Conservation (phyloP, 2,329 filamentous ascomycete species). For the Colletotrichum lupini region DNA sequence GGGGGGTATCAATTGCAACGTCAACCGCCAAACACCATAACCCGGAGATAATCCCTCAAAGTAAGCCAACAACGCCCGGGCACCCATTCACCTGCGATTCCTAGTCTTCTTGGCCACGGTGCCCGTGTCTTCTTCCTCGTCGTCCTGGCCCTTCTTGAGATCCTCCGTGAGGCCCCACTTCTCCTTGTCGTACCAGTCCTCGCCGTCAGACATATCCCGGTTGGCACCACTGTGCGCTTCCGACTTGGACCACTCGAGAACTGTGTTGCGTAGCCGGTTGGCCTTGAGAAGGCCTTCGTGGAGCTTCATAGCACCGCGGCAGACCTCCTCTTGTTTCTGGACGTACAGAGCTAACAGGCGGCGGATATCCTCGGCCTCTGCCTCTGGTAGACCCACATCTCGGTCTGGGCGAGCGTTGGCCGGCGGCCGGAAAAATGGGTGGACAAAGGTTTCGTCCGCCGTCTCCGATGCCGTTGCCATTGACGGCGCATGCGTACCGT, state of each 20-base stretch:
- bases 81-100: constrained; percentile 56
- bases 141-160: constrained; percentile 83
- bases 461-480: constrained; percentile 20
- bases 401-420: constrained; percentile 71
- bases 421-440: constrained; percentile 80
- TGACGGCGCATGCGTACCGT: constrained; percentile 28
- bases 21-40: constrained; percentile 17
- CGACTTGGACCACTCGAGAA: constrained; percentile 81
- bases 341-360: constrained; percentile 80
- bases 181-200: constrained; percentile 89
- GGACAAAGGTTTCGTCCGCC: constrained; percentile 67
- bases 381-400: constrained; percentile 76
- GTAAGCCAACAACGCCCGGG: constrained; percentile 17
- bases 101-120: constrained; percentile 69
- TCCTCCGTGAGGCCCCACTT: constrained; percentile 82
- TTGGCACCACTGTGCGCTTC: constrained; percentile 76
- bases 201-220: constrained; percentile 84
- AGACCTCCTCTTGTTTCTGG: constrained; percentile 88
- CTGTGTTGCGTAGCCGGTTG: constrained; percentile 76
- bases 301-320: constrained; percentile 74
- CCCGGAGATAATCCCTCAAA: not conserved
- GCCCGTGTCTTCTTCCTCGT: constrained; percentile 80
- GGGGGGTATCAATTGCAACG: constrained; percentile 34
- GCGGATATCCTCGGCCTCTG: constrained; percentile 83
- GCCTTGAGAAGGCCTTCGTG: constrained; percentile 78